Evolutionary conservation across 768 basidiomycete species (phyloP).

Genomic region (Phanerodontia chrysosporium): DNA sequence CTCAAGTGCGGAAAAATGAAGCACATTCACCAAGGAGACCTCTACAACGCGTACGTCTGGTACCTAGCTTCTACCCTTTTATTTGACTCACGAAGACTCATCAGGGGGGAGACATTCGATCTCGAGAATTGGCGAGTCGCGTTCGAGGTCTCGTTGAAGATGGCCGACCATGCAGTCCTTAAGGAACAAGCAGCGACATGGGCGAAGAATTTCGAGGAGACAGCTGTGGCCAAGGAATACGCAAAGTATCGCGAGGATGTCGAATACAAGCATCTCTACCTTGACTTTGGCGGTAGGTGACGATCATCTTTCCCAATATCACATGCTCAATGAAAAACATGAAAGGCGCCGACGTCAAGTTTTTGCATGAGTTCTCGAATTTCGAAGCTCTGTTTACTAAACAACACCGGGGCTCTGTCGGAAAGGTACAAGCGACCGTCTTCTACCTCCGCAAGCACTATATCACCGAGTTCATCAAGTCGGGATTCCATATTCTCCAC

Average conservation of each 20-base stretch:
- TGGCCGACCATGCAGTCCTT: slow-evolving; percentile 9
- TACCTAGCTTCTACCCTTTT: no score
- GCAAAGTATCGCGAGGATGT: slow-evolving; percentile 11
- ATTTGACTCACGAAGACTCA: no score
- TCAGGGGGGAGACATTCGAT: neutral
- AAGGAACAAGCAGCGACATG: neutral
- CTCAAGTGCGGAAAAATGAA: slow-evolving; percentile 12
- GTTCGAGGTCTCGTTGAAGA: slow-evolving; percentile 23
- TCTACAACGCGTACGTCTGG: no score
- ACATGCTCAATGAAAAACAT: neutral
- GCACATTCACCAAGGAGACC: slow-evolving; percentile 1
- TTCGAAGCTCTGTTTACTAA: slow-evolving; percentile 16
- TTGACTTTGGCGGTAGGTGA: slow-evolving; percentile 21
- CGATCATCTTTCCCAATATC: neutral
- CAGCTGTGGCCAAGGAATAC: slow-evolving; percentile 14
- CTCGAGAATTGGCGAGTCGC: slow-evolving; percentile 16
- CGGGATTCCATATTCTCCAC: slow-evolving; percentile 21
- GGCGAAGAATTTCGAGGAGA: neutral
- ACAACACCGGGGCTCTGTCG: slow-evolving; percentile 9
- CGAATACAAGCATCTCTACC: slow-evolving; percentile 19
- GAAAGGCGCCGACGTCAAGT: slow-evolving; percentile 15
- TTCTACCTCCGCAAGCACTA: slow-evolving; percentile 21
- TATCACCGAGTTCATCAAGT: slow-evolving; percentile 12
- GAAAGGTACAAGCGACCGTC: slow-evolving; percentile 19
- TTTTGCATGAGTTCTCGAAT: slow-evolving; percentile 21